Evolutionary conservation across 352 stramenopile genomes (phyloP).

Genomic region (Pythium dissimile): DNA sequence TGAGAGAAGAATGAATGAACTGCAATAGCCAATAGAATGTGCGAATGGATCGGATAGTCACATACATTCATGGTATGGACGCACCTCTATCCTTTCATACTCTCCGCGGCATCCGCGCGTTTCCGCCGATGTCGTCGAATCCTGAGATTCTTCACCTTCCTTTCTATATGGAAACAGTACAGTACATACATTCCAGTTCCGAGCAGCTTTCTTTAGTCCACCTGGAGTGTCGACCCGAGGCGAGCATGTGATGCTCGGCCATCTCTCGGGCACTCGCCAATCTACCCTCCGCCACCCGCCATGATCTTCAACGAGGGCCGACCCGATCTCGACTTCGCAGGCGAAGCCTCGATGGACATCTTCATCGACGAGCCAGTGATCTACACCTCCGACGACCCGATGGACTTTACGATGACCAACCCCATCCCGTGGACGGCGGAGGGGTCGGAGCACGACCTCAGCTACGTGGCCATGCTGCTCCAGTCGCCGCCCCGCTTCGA

Average conservation of each 20-base stretch:
- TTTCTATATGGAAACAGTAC: no score
- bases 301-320: neutral
- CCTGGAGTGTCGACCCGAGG: no score
- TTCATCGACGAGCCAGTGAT: neutral
- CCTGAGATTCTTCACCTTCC: no score
- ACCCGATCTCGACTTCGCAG: neutral
- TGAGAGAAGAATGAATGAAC: no score
- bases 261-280: neutral
- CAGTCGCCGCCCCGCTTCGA: neutral
- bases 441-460: neutral
- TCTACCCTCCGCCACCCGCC: neutral
- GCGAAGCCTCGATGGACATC: neutral
- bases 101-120: no score
- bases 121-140: no score
- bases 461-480: constrained; percentile 3
- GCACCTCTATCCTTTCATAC: no score
- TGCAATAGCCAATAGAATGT: no score
- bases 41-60: no score
- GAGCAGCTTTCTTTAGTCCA: no score
- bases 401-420: neutral
- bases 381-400: neutral
- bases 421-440: neutral
- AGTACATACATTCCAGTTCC: no score
- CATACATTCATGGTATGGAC: no score
- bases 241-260: neutral